Evolutionary conservation across 108 stramenopile species (phyloP), one percentile per base, ranked within the genome.

Genomic region (Nitzschia putrida): DNA sequence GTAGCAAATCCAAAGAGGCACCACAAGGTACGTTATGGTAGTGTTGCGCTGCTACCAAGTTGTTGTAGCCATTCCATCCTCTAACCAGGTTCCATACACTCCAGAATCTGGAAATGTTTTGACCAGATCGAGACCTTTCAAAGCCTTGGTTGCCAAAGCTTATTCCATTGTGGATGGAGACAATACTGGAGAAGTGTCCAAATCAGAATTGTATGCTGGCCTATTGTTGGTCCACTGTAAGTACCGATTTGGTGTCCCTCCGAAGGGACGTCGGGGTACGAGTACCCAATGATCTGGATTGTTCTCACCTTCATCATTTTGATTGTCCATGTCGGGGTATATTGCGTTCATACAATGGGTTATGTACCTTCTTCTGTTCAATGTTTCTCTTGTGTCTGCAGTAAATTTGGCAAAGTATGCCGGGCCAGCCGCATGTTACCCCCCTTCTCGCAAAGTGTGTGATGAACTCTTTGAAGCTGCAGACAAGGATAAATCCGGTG

Each of bases 351-450:
- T 4, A 4, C 29, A 34, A 34, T 34, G 29, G 29, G 29, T 4
- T 1, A 4, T 34, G 1, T 34, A 1, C 29, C 4, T 34, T 49
- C 44, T 13, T 44, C 13, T 13, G 9, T 44, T 11, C 44, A 44
- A 44, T 13, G 13, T 11, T 13, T 44, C 44, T 13, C 11, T 44
- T 13, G 13, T 44, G 11, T 44, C 9, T 44, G 44, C 38, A 59
- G 40, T 85, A 10, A 80, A 82, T 26, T 57, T 85, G 40, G 85
- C 85, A 29, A 80, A 76, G 29, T 85, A 85, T 65, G 79, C 74
- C 12, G 85, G 85, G 10, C 73, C 85, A 34, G 81, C 82, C 1
- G 82, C 85, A 18, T 83, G 80, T 57, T 81, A 73, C 20, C 85
- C 81, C 37, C 78, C 81, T 10, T 54, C 72, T 0, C 70, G 79